Conservation (phyloP, 345 rosid species). For the Bruguiera sexangula region DNA sequence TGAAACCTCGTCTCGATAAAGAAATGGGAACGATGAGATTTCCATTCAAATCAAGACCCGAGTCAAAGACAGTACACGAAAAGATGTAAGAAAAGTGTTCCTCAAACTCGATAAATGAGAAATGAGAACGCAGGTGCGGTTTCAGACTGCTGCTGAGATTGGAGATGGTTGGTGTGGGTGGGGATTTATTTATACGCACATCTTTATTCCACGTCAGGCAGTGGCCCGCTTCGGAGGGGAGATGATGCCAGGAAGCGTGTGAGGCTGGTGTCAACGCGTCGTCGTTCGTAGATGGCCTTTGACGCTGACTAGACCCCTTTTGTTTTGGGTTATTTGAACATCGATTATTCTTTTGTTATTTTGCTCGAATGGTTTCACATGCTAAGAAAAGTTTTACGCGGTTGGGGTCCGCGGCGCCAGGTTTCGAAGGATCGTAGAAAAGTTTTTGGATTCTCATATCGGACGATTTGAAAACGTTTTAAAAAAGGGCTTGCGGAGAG, state of each 20-base stretch:
- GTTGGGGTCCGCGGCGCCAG: no score
- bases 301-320: constrained; percentile 56
- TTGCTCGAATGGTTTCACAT: no score
- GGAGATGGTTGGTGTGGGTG: not conserved
- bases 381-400: no score
- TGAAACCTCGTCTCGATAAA: constrained; percentile 46
- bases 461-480: no score
- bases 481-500: no score
- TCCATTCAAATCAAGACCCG: constrained; percentile 42
- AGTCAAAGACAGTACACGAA: not conserved
- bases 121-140: constrained; percentile 38
- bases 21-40: constrained; percentile 60
- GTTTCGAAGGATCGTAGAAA: no score
- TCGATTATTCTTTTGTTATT: no score
- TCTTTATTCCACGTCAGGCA: no score
- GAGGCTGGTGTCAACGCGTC: constrained; percentile 48
- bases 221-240: not conserved
- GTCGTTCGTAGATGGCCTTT: constrained; percentile 18
- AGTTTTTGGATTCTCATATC: no score
- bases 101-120: constrained; percentile 28
- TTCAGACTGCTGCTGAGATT: constrained; percentile 20
- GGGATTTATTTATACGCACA: no score
- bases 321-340: not conserved
- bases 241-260: constrained; percentile 42
- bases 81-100: constrained; percentile 23